Base-by-base conservation (phyloP, 495 filamentous ascomycete genomes). In the Hypoxylon cercidicola region DNA sequence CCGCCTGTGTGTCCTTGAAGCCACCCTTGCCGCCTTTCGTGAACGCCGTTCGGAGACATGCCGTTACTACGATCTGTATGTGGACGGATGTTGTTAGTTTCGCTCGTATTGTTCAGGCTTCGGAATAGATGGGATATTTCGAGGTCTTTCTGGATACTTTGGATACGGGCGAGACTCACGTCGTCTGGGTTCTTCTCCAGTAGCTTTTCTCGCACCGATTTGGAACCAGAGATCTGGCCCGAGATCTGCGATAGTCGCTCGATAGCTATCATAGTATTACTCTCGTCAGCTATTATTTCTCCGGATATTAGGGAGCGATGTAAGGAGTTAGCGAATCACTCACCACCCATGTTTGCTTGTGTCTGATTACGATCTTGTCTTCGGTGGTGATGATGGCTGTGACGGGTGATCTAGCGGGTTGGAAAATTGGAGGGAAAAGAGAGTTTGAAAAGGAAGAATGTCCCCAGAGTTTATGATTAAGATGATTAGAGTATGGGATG, bases 1-100 rank as follows among this genome's bases (percentile, higher is more conserved):
- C 84, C 4, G 90, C 91, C 6, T 84, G 81, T 13, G 94, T 97
- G 78, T 99, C 96, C 85, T 98, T 98, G 84, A 99, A 95, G 28
- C 84, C 86, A 69, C 95, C 95, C 79, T 93, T 92, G 66, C 93
- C 92, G 69, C 93, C 95, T 80, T 92, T 96, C 52, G 92, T 96
- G 73, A 97, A 87, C 57, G 95, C 86, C 15, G 93, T 96, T 54
- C 95, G 93, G 72, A 97, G 90, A 64, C 91, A 92, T 70, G 89
- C 91, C 65, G 95, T 97, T 56, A 99, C 86, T 60, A 99, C 95
- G 72, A 98, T 87, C 87, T 90, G 71, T 46, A 49, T 15, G 39
- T 15, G 39, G 39, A 41, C 4, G 8, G 1, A 13, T 6, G 10
- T 39, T 54, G 44, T 70, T 52, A 66, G 55, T 44, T 63, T 52